These are phyloP conservation scores for Chalara sp. DNA, from an alignment of 2,329 filamentous ascomycete species.

Conservation along the genomic window DNA sequence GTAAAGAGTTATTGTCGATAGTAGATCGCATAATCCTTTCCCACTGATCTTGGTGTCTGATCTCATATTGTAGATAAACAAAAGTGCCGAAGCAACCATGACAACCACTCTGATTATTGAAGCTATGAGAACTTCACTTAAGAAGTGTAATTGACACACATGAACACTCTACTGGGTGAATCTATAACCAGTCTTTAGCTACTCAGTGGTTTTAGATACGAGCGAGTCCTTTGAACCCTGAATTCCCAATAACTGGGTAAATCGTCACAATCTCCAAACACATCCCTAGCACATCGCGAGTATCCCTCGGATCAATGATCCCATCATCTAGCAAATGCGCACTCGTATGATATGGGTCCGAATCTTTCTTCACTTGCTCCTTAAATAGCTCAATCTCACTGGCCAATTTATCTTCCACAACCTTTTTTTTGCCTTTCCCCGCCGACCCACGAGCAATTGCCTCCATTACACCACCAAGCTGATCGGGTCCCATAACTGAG, in stretches of 20 bases:
- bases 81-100: too few species aligned
- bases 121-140: too few species aligned
- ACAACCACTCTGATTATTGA: too few species aligned
- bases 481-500: slow-evolving; percentile 35
- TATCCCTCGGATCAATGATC: slow-evolving; percentile 32
- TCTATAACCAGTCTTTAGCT: too few species aligned
- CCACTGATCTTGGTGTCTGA: too few species aligned
- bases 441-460: slow-evolving; percentile 20
- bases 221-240: background rate
- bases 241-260: background rate
- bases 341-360: slow-evolving; percentile 29
- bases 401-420: slow-evolving; percentile 22
- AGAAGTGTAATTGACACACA: too few species aligned
- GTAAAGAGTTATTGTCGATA: too few species aligned
- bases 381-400: slow-evolving; percentile 20
- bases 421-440: slow-evolving; percentile 17
- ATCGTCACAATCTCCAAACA: slow-evolving; percentile 28
- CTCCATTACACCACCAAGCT: slow-evolving; percentile 34
- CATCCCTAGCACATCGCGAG: slow-evolving; percentile 30
- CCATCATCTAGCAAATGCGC: slow-evolving; percentile 30
- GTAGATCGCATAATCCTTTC: too few species aligned
- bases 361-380: slow-evolving; percentile 25
- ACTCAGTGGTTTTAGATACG: background rate
- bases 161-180: too few species aligned
- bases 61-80: too few species aligned